Percentiles rank a stretch among this genome's conserved stretches.
Evolutionary conservation across 202 grass and related monocot species (phyloP).

Genomic region (Musa balbisiana): DNA sequence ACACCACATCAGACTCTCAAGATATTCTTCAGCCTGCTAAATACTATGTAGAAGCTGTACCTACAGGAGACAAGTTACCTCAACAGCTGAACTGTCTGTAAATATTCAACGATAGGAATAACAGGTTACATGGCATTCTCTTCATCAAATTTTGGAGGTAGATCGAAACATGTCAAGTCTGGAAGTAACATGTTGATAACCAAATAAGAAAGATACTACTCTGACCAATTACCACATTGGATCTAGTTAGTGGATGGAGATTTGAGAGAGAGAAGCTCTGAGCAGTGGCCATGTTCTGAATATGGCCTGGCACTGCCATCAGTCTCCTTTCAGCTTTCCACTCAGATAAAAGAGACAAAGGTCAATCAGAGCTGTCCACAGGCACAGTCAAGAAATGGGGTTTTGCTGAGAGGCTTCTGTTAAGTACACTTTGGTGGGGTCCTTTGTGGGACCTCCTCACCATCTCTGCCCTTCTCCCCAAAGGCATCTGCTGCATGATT

Average conservation of each 20-base stretch:
- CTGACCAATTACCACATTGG: not conserved
- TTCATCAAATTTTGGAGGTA: too few relatives aligned
- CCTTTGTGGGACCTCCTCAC: not conserved
- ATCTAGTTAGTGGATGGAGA: not conserved
- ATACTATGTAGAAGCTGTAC: too few relatives aligned
- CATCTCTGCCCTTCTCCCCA: not conserved
- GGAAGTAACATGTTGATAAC: too few relatives aligned
- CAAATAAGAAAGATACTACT: too few relatives aligned
- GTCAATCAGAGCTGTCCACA: not conserved
- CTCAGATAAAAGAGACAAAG: not conserved
- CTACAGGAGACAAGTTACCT: too few relatives aligned
- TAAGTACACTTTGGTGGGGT: not conserved
- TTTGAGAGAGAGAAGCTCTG: not conserved
- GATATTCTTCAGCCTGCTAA: too few relatives aligned
- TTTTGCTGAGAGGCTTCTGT: not conserved
- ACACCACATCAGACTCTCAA: too few relatives aligned
- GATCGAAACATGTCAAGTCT: too few relatives aligned
- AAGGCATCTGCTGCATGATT: not conserved
- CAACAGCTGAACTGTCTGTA: too few relatives aligned
- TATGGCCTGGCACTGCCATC: not conserved
- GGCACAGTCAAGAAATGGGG: not conserved
- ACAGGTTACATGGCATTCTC: too few relatives aligned
- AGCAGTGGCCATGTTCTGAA: not conserved
- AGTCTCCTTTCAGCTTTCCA: not conserved
- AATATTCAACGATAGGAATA: too few relatives aligned